These are phyloP conservation scores for Globisporangium iwayamae DNA, from an alignment of 352 stramenopile genomes.

Conservation along the genomic window DNA sequence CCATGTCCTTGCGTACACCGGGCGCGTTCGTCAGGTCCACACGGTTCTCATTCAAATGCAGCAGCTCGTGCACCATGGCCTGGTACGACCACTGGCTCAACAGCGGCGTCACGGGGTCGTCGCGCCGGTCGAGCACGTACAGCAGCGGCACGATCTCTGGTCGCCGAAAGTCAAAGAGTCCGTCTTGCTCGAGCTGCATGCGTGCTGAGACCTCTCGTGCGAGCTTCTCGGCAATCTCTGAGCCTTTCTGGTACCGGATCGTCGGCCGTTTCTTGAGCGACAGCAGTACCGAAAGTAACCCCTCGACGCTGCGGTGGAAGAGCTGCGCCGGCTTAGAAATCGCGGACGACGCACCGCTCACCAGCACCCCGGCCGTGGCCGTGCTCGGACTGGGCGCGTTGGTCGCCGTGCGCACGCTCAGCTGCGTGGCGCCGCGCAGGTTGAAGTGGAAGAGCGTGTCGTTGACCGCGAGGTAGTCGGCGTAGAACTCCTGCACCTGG, in stretches of 20 bases:
- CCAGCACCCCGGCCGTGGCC: slow-evolving; percentile 47
- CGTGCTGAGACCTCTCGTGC: slow-evolving; percentile 91
- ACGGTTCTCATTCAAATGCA: slow-evolving; percentile 97
- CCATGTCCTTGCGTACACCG: slow-evolving; percentile 95
- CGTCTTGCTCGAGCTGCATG: slow-evolving; percentile 93
- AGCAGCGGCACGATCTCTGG: slow-evolving; percentile 75
- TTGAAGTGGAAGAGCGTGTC: slow-evolving; percentile 97
- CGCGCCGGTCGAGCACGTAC: slow-evolving; percentile 96
- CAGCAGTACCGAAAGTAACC: slow-evolving; percentile 93
- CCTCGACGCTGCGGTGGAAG: slow-evolving; percentile 93
- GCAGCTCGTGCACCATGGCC: slow-evolving; percentile 99
- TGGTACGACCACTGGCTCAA: slow-evolving; percentile 98
- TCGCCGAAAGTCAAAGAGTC: slow-evolving; percentile 97
- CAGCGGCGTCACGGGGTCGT: slow-evolving; percentile 98
- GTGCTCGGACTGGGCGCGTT: slow-evolving; percentile 28
- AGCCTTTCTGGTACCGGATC: slow-evolving; percentile 95
- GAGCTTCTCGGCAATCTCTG: slow-evolving; percentile 90
- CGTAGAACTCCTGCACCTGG: slow-evolving; percentile 99
- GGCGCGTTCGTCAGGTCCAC: slow-evolving; percentile 94
- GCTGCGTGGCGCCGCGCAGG: slow-evolving; percentile 56
- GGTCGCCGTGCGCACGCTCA: slow-evolving; percentile 41
- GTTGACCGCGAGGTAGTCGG: slow-evolving; percentile 98
- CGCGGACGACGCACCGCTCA: slow-evolving; percentile 24
- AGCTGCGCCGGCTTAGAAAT: slow-evolving; percentile 43
- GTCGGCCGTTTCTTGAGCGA: slow-evolving; percentile 94